A percentile compares a stretch with the other conserved stretches of the same genome.
These are phyloP conservation scores for Spathaspora sp. DNA, from an alignment of 805 yeast genomes.

Conservation along the genomic window DNA sequence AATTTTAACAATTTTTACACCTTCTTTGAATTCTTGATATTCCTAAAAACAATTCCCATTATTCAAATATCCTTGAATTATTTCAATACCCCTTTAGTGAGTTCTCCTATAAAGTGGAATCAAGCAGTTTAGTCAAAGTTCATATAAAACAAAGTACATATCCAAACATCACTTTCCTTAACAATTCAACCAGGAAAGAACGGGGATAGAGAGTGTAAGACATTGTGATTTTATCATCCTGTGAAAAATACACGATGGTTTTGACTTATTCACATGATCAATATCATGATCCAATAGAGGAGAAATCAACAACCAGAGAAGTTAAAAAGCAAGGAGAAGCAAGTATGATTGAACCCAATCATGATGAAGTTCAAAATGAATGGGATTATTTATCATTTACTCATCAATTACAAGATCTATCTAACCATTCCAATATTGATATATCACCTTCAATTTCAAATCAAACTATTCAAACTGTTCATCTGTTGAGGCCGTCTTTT, in stretches of 20 bases:
- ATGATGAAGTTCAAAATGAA: background rate
- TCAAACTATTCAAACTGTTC: constrained; percentile 3
- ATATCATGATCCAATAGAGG: background rate
- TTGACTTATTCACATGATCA: background rate
- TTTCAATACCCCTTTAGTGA: background rate
- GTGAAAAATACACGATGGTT: background rate
- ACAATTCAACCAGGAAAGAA: background rate
- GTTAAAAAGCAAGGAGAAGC: background rate
- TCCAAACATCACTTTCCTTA: constrained; percentile 2
- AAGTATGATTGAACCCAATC: too few relatives aligned
- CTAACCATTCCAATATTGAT: background rate
- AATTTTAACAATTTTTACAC: background rate
- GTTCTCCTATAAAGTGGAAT: background rate
- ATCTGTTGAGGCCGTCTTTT: constrained; percentile 8
- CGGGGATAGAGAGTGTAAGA: background rate
- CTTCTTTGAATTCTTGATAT: background rate
- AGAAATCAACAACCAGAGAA: background rate
- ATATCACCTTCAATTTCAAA: constrained; percentile 6
- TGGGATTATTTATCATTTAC: constrained; percentile 1
- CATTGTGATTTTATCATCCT: background rate
- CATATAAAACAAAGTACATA: background rate
- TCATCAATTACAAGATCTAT: background rate
- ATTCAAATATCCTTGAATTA: background rate
- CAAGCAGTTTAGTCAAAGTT: background rate
- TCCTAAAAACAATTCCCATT: background rate